Evolutionary conservation across 2,329 filamentous ascomycete species (phyloP), one percentile per base, ranked within the genome.

Genomic region (Aureobasidium sp.): DNA sequence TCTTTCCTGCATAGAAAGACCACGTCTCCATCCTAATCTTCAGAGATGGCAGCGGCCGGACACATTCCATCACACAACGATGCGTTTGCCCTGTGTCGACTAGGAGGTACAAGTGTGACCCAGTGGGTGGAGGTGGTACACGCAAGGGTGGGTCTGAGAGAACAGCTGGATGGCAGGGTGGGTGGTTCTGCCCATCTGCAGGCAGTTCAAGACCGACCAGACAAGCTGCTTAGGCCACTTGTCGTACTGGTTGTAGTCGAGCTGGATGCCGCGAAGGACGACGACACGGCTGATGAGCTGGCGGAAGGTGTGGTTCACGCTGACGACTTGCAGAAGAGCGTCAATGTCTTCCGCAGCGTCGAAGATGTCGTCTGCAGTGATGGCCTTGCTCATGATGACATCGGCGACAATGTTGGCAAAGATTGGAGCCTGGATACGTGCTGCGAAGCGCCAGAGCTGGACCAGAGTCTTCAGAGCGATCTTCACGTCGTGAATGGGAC

Each of bases 381-480:
- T 27, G 17, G 8, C 1, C 45, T 51, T 60, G 20, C 9, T 25
- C 2, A 60, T 8, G 8, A 60, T 49, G 22, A 11, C 45, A 31
- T 51, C 5, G 2, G 44, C 45, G 15, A 60, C 25, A 8, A 27
- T 29, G 44, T 60, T 60, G 34, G 57, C 36, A n/a, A 60, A 60
- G 12, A 51, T 3, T 12, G 57, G 57, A 11, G 57, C 57, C 45
- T 60, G 57, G 2, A 60, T 42, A 12, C 36, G 57, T 42, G 57
- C 57, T 34, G 14, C 57, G 14, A 60, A 60, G 34, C 57, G 44
- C 57, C 57, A 60, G 36, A 60, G 57, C 17, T 34, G 31, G 9
- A 60, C 36, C 5, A 60, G 57, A 15, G 36, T 42, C 57, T 49
- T 49, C 11, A 60, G n/a, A 14, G 42, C 25, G 12, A 49, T 49